Conservation (phyloP, 1,139 yeast species). For the Geotrichum restrictum region DNA sequence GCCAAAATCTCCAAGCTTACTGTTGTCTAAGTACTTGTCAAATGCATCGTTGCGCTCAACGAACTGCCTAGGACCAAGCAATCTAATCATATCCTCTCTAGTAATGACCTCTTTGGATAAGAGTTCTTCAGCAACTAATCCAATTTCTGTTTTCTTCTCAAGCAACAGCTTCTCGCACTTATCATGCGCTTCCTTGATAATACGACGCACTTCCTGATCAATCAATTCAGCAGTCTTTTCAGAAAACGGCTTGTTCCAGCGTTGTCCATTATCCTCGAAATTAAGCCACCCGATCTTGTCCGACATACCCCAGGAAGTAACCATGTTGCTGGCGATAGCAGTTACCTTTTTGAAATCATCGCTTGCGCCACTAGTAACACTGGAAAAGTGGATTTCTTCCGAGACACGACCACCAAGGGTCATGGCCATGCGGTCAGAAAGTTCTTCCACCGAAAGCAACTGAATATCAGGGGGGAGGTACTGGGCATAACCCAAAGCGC, state of each 20-base stretch:
- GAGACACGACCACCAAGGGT: slow-evolving; percentile 95
- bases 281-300: slow-evolving; percentile 77
- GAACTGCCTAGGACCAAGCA: slow-evolving; percentile 83
- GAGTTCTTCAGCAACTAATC: slow-evolving; percentile 79
- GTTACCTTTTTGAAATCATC: slow-evolving; percentile 96
- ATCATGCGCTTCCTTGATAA: slow-evolving; percentile 71
- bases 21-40: slow-evolving; percentile 59
- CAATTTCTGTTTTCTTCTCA: slow-evolving; percentile 68
- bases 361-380: slow-evolving; percentile 92
- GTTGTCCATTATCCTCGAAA: slow-evolving; percentile 58
- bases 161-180: slow-evolving; percentile 62
- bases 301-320: slow-evolving; percentile 87
- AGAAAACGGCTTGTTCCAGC: slow-evolving; percentile 80
- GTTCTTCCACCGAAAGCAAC: slow-evolving; percentile 70
- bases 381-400: slow-evolving; percentile 83
- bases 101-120: slow-evolving; percentile 81
- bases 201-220: slow-evolving; percentile 78
- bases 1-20: slow-evolving; percentile 20
- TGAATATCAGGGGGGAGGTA: slow-evolving; percentile 92
- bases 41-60: slow-evolving; percentile 89
- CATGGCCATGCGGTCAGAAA: slow-evolving; percentile 88
- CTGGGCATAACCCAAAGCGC: slow-evolving; percentile 97
- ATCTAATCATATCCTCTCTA: slow-evolving; percentile 81
- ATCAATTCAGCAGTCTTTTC: slow-evolving; percentile 77
- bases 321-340: slow-evolving; percentile 88